phyloP scores from a whole-genome alignment of 148 eudicot species.

The Cornus florida region DNA sequence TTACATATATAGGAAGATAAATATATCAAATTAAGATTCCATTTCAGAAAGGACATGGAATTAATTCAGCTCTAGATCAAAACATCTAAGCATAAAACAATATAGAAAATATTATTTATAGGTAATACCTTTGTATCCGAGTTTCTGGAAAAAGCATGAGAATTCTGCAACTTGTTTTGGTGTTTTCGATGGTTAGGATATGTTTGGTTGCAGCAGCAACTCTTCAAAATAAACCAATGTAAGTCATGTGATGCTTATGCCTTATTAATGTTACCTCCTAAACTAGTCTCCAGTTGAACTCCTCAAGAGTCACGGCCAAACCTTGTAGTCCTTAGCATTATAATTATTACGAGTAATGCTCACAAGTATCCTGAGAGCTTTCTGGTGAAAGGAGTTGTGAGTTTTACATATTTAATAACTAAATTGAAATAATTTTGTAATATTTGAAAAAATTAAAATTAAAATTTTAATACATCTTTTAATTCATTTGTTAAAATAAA shows the following conservation, averaged over 20 bases:
- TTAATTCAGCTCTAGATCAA: not conserved
- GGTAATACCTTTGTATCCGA: constrained; percentile 59
- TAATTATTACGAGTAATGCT: too few relatives aligned
- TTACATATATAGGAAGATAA: too few relatives aligned
- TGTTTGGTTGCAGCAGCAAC: not conserved
- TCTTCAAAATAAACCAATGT: not conserved
- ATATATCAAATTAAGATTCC: not conserved
- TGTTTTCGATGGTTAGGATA: not conserved
- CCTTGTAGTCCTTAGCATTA: too few relatives aligned
- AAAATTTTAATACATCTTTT: too few relatives aligned
- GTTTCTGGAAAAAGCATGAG: constrained; percentile 54
- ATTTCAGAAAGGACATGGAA: constrained; percentile 2
- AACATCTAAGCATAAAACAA: not conserved
- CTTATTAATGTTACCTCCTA: not conserved
- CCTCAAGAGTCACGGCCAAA: too few relatives aligned
- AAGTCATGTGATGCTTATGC: not conserved
- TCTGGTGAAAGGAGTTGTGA: too few relatives aligned
- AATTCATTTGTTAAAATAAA: too few relatives aligned
- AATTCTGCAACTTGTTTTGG: constrained; percentile 58
- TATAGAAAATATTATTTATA: not conserved
- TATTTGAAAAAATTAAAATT: too few relatives aligned
- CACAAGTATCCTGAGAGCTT: too few relatives aligned
- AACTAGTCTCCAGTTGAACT: not conserved
- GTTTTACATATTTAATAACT: too few relatives aligned
- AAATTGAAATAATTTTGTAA: too few relatives aligned